Evolutionary conservation across 306 rosid species (phyloP).

Genomic region (Sechiopsis laciniata): DNA sequence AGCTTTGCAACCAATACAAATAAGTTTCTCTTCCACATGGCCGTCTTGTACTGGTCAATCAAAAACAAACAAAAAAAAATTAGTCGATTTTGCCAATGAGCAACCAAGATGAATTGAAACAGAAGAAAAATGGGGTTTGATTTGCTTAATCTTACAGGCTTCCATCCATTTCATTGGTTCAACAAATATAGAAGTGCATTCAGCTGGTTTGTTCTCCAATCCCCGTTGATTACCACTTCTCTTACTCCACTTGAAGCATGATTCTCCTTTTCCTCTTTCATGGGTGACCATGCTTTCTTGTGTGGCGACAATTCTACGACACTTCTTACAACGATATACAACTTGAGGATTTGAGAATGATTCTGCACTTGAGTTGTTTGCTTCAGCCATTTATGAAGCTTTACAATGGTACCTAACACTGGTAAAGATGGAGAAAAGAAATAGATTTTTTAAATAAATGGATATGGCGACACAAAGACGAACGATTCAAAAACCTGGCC

Average conservation of each 20-base stretch:
- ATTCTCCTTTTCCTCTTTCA: constrained; percentile 63
- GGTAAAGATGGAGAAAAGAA: not conserved
- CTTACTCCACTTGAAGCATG: constrained; percentile 67
- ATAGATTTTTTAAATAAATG: not conserved
- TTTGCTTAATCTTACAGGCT: constrained; percentile 41
- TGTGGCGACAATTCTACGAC: constrained; percentile 73
- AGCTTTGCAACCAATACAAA: constrained; percentile 69
- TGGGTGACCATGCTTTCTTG: constrained; percentile 55
- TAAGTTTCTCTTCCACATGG: constrained; percentile 63
- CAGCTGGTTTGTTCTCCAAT: constrained; percentile 32
- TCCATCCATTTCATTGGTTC: constrained; percentile 92
- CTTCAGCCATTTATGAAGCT: constrained; percentile 35
- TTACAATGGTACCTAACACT: not conserved
- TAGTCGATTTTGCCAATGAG: not conserved
- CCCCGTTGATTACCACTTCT: constrained; percentile 38
- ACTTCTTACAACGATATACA: constrained; percentile 68
- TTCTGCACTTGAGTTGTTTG: constrained; percentile 35
- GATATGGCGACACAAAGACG: not conserved
- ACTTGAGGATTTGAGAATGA: constrained; percentile 35
- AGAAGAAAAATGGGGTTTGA: not conserved
- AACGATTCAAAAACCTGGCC: not conserved
- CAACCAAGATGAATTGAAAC: not conserved
- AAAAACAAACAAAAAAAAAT: not conserved
- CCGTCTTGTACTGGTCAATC: constrained; percentile 66
- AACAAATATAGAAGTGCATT: constrained; percentile 74